phyloP scores from a whole-genome alignment of 192 early-diverging fungal species.

The Backusella psychrophila region DNA sequence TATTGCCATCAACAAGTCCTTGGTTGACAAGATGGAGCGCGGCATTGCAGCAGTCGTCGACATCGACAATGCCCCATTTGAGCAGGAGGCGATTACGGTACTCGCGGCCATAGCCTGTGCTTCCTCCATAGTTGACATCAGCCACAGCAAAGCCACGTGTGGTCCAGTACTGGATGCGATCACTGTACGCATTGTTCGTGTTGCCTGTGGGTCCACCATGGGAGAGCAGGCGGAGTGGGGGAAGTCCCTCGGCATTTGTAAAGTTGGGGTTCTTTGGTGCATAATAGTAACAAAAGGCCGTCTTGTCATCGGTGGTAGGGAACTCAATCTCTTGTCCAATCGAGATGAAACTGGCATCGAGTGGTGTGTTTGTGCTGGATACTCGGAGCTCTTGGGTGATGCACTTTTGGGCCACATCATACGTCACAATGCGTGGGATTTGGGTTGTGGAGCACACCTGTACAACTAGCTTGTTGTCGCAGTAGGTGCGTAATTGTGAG shows the following conservation, averaged over 20 bases:
- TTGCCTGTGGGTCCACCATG: slow-evolving; percentile 73
- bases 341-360: slow-evolving; percentile 53
- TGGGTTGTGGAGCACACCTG: slow-evolving; percentile 12
- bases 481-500: slow-evolving; percentile 10
- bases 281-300: slow-evolving; percentile 60
- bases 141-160: slow-evolving; percentile 72
- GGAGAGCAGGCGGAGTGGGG: slow-evolving; percentile 66
- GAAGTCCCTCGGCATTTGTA: slow-evolving; percentile 45
- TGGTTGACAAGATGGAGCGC: slow-evolving; percentile 57
- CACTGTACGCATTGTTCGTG: slow-evolving; percentile 38
- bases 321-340: slow-evolving; percentile 59
- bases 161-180: slow-evolving; percentile 70
- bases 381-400: background rate
- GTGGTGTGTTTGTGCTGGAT: background rate
- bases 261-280: slow-evolving; percentile 62
- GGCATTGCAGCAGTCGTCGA: slow-evolving; percentile 72
- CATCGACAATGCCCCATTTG: slow-evolving; percentile 75
- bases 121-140: slow-evolving; percentile 81
- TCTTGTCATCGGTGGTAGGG: slow-evolving; percentile 47
- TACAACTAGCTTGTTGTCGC: background rate
- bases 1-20: slow-evolving; percentile 57
- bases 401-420: background rate
- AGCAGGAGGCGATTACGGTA: slow-evolving; percentile 70
- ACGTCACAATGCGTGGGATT: slow-evolving; percentile 12
- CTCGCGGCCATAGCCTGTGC: slow-evolving; percentile 69